A percentile compares a stretch with the other conserved stretches of the same genome.
These are phyloP conservation scores for Xerocomellus chrysenteron DNA, from an alignment of 768 basidiomycete species.

Conservation along the genomic window DNA sequence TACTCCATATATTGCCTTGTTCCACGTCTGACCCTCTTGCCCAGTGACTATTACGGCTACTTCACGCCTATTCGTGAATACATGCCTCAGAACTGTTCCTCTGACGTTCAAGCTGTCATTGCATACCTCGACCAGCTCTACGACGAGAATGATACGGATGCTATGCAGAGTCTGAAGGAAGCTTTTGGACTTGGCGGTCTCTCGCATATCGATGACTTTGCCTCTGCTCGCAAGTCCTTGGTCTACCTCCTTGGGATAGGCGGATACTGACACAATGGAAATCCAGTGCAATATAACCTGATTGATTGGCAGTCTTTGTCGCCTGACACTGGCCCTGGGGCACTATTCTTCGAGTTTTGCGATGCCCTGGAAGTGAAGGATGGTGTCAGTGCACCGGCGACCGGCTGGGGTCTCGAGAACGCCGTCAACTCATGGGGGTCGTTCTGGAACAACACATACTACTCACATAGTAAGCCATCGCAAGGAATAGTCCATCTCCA, in stretches of 20 bases:
- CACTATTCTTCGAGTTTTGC: constrained; percentile 39
- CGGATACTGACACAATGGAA: constrained; percentile 26
- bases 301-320: constrained; percentile 71
- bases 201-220: constrained; percentile 65
- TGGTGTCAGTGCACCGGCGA: constrained; percentile 41
- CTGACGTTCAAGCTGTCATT: constrained; percentile 66
- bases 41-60: constrained; percentile 42
- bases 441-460: constrained; percentile 55
- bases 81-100: constrained; percentile 74
- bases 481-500: not conserved
- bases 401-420: constrained; percentile 62
- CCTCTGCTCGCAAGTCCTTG: constrained; percentile 46
- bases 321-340: constrained; percentile 45
- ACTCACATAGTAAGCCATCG: constrained; percentile 41
- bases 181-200: constrained; percentile 57
- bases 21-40: not conserved
- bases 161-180: constrained; percentile 55
- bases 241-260: not conserved
- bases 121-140: constrained; percentile 60
- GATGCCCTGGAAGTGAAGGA: constrained; percentile 40
- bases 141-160: constrained; percentile 39
- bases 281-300: constrained; percentile 47
- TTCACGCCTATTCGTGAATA: constrained; percentile 68
- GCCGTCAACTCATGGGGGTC: constrained; percentile 60
- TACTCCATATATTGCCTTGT: not conserved